Base-by-base conservation (phyloP, 2,329 filamentous ascomycete species). In the Botrytis sinoallii region DNA sequence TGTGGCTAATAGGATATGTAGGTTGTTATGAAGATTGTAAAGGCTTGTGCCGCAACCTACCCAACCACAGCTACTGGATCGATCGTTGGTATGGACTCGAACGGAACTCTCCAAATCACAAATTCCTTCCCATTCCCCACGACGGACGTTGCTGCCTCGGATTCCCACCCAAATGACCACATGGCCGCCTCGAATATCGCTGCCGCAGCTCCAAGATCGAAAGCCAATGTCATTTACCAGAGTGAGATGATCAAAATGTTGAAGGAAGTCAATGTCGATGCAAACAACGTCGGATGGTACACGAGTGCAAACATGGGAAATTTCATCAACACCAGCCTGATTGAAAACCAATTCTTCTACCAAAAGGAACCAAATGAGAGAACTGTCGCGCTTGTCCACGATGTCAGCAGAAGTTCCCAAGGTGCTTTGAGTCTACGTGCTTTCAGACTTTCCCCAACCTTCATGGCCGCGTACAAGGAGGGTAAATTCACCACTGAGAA, bases 251-350 rank as follows among this genome's bases (percentile, higher is more conserved):
- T 99, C 84, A 93, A 94, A 81, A 94, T 96, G 84, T 86, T 98
- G 76, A 92, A 95, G 83, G 96, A 98, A 85, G 96, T 99, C 81
- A 99, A 98, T 83, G 93, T 98, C 75, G 96, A 99, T 83, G 96
- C 96, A 78, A 97, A 98, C 87, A 97, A 94, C 81, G 94, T 97
- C 75, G 96, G 96, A 80, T 99, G 95, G 95, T 99, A 99, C 86
- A 98, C 94, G 74, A 98, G 94, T 86, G 94, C 95, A 77, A 97
- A 94, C 84, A 97, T 99, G 93, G 96, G 96, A 84, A 98, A 97
- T 88, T 98, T 98, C 80, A 88, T 98, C 87, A 98, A 95, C 87
- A 84, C 92, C 82, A 93, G 92, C 86, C 95, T 97, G 82, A 93
- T 99, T 84, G 96, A 99, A 88, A 99, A 98, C 87, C 95, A 98